Evolutionary conservation across 2,329 filamentous ascomycete genomes (phyloP), one percentile per base, ranked within the genome.

Genomic region (Camillea tinctor): DNA sequence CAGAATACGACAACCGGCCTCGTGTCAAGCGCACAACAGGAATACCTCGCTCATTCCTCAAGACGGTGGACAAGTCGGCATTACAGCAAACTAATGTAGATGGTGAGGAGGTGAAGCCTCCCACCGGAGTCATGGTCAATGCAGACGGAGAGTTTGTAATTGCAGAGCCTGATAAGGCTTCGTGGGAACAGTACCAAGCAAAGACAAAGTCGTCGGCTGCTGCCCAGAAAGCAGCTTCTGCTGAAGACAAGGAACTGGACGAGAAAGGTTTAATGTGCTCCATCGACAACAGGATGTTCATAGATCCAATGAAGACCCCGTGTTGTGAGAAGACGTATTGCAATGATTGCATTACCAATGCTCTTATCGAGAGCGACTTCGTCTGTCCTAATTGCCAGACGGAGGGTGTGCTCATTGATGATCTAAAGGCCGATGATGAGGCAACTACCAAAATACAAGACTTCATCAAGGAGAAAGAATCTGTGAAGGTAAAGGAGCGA

Each of bases 341-440:
- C 85, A 95, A 95, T 86, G 93, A 97, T 76, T 99, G 95, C 89
- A 97, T 99, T 80, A 96, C 95, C 76, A 97, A 97, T 86, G 92
- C 93, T 79, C 88, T 99, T 78, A 94, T 97, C 79, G 93, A 98
- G 82, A 95, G 90, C 85, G 95, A 99, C 84, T 93, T 99, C 79
- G 84, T 93, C 77, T 99, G 95, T 78, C 95, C 95, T 66, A 89
- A 88, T 69, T 99, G 95, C 82, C 87, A 91, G 78, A 90, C 89
- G 64, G 93, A 97, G 74, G 92, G 92, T 72, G 92, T 97, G 66
- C 83, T 97, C 71, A 91, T 98, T 79, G 94, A 97, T 83, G 90
- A 97, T 77, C 85, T 99, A 68, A 86, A 88, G 73, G 79, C 88
- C 65, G 93, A 98, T 77, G 89, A 92, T 66, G 92, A 95, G 68